Conservation (phyloP, 805 yeast species). For the Lipomyces anomalus region DNA sequence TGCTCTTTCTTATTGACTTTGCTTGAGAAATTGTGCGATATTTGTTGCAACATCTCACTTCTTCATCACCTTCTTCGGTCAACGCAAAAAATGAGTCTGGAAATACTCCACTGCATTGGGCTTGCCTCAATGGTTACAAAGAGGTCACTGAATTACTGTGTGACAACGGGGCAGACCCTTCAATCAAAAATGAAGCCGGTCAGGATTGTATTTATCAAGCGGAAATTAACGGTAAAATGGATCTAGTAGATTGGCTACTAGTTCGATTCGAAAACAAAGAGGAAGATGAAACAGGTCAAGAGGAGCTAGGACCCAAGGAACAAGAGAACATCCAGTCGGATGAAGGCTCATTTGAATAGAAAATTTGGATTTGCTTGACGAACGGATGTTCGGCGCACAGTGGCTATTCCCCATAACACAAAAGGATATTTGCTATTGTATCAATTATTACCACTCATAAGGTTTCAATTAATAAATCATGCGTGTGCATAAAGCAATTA, state of each 20-base stretch:
- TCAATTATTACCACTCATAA: no score
- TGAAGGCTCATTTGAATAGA: no score
- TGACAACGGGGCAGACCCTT: constrained; percentile 78
- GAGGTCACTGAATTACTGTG: constrained; percentile 63
- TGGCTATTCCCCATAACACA: no score
- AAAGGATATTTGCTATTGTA: no score
- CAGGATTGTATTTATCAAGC: constrained; percentile 90
- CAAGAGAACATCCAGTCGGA: no score
- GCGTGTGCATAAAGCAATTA: no score
- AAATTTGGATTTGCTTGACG: no score
- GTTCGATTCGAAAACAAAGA: constrained; percentile 62
- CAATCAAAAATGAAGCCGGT: constrained; percentile 62
- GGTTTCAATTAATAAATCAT: no score
- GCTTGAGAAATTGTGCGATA: constrained; percentile 16
- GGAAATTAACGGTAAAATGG: constrained; percentile 67
- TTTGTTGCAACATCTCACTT: constrained; percentile 5
- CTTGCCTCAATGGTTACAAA: constrained; percentile 79
- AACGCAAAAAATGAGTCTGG: constrained; percentile 68
- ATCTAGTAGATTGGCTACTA: constrained; percentile 71
- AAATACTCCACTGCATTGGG: constrained; percentile 96
- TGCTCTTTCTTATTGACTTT: neutral
- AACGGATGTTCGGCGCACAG: no score
- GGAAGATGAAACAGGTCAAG: constrained; percentile 42
- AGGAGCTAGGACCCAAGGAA: constrained; percentile 35
- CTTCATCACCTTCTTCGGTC: constrained; percentile 32